Evolutionary conservation across 2,329 filamentous ascomycete genomes (phyloP), one percentile per base, ranked within the genome.

Genomic region (Aspergillus vadensis): DNA sequence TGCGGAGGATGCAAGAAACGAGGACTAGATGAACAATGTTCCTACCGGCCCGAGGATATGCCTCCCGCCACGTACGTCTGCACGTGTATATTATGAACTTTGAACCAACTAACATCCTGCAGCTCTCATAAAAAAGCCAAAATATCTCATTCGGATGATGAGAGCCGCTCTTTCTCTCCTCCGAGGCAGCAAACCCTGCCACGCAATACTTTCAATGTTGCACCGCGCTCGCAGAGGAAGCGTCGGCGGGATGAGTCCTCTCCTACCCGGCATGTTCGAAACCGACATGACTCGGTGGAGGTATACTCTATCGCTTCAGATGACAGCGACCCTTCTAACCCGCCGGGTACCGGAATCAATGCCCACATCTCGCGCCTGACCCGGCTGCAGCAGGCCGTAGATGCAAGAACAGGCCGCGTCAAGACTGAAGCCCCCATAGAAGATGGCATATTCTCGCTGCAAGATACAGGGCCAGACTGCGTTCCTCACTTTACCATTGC

Each of bases 41-140:
- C 58, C 49, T 65, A 65, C 38, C 39, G 55, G 15, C 39, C 63
- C 15, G 54, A 61, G 43, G 63, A 63, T 21, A 61, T 57, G 58
- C 55, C 61, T 25, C 55, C 61, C 17, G 30, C 52, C 2, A n/a
- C 32, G 61, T 64, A 54, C 15, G 55, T 50, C 5, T 52, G 30
- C 21, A 19, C 23, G 19, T 48, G 19, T 50, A 25, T 17, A 25
- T 19, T 5, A 25, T 32, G 25, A 14, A 5, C 10, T 44, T 14
- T 14, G 10, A 43, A 15, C 4, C 19, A 3, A 6, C 41, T 44
- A 5, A 44, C 41, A 3, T 3, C 19, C 41, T 21, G 19, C 41
- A 44, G 41, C 9, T 43, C 39, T 9, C 5, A 21, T 21, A 44
- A 21, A n/a, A 44, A 14, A 23, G 41, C 19, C 10, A 44, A 7